Evolutionary conservation across 306 rosid genomes (phyloP), one percentile per base, ranked within the genome.

Genomic region (Dalbergia cochinchinensis): DNA sequence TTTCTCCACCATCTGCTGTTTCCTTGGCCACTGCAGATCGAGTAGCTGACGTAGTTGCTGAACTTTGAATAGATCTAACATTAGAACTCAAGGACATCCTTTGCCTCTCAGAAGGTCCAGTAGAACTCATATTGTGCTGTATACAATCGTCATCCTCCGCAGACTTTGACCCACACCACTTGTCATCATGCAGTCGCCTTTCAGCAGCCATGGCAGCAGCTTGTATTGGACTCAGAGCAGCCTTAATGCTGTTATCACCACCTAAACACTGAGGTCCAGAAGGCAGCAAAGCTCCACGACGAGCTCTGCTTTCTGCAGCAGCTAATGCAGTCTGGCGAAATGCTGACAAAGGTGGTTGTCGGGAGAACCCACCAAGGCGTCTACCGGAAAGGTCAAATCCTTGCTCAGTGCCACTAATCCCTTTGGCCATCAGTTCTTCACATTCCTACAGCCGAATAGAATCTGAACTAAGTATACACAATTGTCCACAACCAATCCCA

Each of bases 141-240:
- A 77, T 33, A 34, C n/a, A 70, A 58, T 82, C 53, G 62, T 80
- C 73, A 61, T 78, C 57, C 60, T 66, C 77, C 22, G 14, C 5
- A 57, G 84, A 69, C 69, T 85, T 82, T 80, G 87, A 89, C 55
- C 90, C 90, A 78, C 94, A 90, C 94, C 94, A 90, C 69, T 80
- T 53, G 79, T 90, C 94, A 82, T 87, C 94, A 19, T 79, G 88
- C 62, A 86, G 69, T 86, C 94, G 84, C 83, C 90, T 84, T 82
- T 90, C 90, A 69, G 91, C 91, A 31, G 91, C 91, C 91, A 85
- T 86, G 39, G 91, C 91, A 54, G 90, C 90, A 81, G 93, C 91
- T 82, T 89, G 93, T 76, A 87, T 67, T 26, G 93, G 93, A 80
- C 90, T 87, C 67, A 90, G 74, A 83, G 80, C 82, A 7, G 78